phyloP scores from a whole-genome alignment of 179 eudicot genomes.

The Beta corolliflora region DNA sequence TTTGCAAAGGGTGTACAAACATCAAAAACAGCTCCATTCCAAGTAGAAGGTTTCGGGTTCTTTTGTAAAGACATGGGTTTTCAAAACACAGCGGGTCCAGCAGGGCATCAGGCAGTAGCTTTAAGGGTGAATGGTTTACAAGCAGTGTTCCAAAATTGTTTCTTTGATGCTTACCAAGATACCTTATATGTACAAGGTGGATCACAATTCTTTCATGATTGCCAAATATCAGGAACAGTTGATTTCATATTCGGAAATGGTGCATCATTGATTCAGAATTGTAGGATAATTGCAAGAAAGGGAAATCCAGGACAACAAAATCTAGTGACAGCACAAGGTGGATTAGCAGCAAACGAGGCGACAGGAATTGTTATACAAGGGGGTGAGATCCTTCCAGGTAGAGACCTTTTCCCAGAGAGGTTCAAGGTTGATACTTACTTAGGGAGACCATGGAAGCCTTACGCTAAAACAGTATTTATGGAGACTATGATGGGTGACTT shows the following conservation, averaged over 20 bases:
- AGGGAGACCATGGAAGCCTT: slow-evolving; percentile 49
- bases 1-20: slow-evolving; percentile 34
- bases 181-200: slow-evolving; percentile 47
- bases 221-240: slow-evolving; percentile 38
- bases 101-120: slow-evolving; percentile 47
- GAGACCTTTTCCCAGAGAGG: slow-evolving; percentile 10
- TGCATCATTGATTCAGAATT: slow-evolving; percentile 39
- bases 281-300: slow-evolving; percentile 28
- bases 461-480: slow-evolving; percentile 42
- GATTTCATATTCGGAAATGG: slow-evolving; percentile 52
- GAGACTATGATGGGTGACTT: slow-evolving; percentile 42
- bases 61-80: slow-evolving; percentile 43
- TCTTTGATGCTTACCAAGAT: slow-evolving; percentile 45
- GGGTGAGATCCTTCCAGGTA: slow-evolving; percentile 30
- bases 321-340: slow-evolving; percentile 47
- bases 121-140: slow-evolving; percentile 35
- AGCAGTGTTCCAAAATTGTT: slow-evolving; percentile 39
- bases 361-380: slow-evolving; percentile 47
- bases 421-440: slow-evolving; percentile 31
- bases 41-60: slow-evolving; percentile 35
- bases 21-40: slow-evolving; percentile 56
- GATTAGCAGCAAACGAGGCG: slow-evolving; percentile 32
- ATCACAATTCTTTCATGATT: slow-evolving; percentile 47
- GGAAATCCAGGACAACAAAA: slow-evolving; percentile 32
- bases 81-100: slow-evolving; percentile 43